Percentiles rank a stretch among this genome's conserved stretches.
These are phyloP conservation scores for Diaporthe citri DNA, from an alignment of 2,329 filamentous ascomycete species.

Conservation along the genomic window DNA sequence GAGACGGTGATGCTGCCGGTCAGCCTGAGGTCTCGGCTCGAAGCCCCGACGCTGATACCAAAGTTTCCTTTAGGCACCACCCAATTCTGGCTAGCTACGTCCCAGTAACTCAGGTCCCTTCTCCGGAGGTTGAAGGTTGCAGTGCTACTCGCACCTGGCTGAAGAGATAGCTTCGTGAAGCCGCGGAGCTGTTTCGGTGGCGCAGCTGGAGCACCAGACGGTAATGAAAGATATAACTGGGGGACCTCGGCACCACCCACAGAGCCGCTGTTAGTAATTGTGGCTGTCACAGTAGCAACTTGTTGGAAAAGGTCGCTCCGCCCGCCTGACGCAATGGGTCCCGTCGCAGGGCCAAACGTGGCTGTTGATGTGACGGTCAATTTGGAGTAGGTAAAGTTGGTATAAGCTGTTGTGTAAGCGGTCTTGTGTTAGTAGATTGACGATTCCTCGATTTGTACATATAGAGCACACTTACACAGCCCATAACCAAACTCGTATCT, in stretches of 20 bases:
- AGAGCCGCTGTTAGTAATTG: conserved; percentile 74
- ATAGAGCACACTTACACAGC: conserved; percentile 57
- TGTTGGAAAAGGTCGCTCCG: conserved; percentile 59
- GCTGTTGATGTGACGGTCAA: conserved; percentile 57
- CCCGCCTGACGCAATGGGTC: conserved; percentile 57
- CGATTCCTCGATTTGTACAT: neutral
- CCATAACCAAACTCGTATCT: conserved; percentile 76
- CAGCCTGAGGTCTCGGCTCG: conserved; percentile 59
- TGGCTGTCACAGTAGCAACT: conserved; percentile 66
- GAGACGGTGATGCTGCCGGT: conserved; percentile 48
- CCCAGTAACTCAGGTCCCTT: conserved; percentile 76
- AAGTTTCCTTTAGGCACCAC: conserved; percentile 60
- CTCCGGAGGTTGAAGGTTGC: conserved; percentile 67
- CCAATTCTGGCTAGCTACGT: conserved; percentile 72
- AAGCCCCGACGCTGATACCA: conserved; percentile 58
- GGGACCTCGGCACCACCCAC: conserved; percentile 74
- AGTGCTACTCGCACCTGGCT: conserved; percentile 58
- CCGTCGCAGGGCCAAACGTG: conserved; percentile 55
- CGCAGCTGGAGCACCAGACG: conserved; percentile 53
- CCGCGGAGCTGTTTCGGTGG: conserved; percentile 69
- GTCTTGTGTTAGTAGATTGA: neutral
- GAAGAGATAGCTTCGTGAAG: conserved; percentile 70
- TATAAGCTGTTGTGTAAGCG: conserved; percentile 66
- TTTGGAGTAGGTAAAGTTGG: conserved; percentile 72
- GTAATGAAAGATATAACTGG: conserved; percentile 68